phyloP scores from a whole-genome alignment of 1,139 yeast species.

The Yamadazyma sp. region DNA sequence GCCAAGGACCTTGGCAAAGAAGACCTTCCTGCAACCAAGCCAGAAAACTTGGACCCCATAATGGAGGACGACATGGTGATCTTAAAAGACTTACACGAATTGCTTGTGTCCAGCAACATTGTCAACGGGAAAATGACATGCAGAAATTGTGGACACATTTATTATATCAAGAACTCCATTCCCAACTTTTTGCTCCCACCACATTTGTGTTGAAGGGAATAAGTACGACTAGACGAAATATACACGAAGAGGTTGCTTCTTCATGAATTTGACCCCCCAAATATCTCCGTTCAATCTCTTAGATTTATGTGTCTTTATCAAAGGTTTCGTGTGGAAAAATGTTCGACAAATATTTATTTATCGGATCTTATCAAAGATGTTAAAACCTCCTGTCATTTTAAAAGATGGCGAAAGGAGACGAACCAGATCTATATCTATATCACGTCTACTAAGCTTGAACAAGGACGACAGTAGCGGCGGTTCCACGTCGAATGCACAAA shows the following conservation, averaged over 20 bases:
- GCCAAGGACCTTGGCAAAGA: constrained; percentile 75
- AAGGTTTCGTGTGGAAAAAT: background rate
- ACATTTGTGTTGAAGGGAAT: constrained; percentile 47
- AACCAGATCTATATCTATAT: constrained; percentile 15
- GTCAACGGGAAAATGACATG: constrained; percentile 88
- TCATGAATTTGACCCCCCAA: background rate
- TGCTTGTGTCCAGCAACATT: constrained; percentile 83
- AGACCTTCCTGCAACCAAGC: constrained; percentile 62
- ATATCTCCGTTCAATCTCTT: no score
- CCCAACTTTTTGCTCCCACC: constrained; percentile 96
- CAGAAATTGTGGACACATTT: constrained; percentile 80
- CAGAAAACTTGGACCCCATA: constrained; percentile 53
- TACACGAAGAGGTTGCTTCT: background rate
- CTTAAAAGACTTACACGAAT: constrained; percentile 71
- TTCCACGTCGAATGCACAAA: background rate
- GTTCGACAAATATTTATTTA: background rate
- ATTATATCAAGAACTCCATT: constrained; percentile 86
- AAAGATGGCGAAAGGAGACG: constrained; percentile 11
- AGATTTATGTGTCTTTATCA: constrained; percentile 1
- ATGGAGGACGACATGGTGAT: constrained; percentile 61
- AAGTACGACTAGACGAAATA: background rate
- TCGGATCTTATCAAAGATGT: constrained; percentile 4
- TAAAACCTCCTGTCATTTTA: constrained; percentile 15
- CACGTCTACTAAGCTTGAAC: constrained; percentile 10
- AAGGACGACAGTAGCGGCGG: constrained; percentile 3